Conservation (phyloP, 192 early-diverging fungal genomes). For the Coemansia sp. region DNA sequence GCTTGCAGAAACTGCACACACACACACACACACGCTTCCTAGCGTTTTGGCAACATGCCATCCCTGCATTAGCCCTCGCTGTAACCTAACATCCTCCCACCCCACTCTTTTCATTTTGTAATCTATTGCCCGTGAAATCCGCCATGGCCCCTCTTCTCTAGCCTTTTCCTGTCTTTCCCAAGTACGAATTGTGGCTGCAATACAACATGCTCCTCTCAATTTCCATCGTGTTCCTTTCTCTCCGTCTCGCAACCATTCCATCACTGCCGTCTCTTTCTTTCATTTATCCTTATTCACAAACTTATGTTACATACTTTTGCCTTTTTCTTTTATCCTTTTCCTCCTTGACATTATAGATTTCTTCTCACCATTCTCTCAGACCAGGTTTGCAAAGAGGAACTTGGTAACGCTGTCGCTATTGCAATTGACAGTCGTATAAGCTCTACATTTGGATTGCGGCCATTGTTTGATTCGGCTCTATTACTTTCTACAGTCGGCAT, state of each 20-base stretch:
- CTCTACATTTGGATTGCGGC: background rate
- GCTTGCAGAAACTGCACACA: background rate
- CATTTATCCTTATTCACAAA: background rate
- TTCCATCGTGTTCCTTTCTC: conserved; percentile 2
- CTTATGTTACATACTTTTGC: background rate
- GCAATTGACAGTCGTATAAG: background rate
- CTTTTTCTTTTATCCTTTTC: background rate
- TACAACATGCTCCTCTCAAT: conserved; percentile 5
- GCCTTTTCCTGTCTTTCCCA: background rate
- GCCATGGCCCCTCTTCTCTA: conserved; percentile 1
- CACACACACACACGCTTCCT: background rate
- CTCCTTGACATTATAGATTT: background rate
- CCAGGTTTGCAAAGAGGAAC: background rate
- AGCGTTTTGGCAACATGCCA: background rate
- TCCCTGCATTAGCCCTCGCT: background rate
- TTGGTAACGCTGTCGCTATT: background rate
- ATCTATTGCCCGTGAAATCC: conserved; percentile 11
- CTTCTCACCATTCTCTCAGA: background rate
- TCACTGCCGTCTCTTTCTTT: background rate
- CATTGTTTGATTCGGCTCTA: background rate
- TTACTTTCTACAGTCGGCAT: background rate
- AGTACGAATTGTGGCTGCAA: conserved; percentile 3
- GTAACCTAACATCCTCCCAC: conserved; percentile 5
- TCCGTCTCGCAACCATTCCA: background rate
- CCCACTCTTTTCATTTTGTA: conserved; percentile 12